Base-by-base conservation (phyloP, 257 asterid genomes). In the Petrea volubilis region DNA sequence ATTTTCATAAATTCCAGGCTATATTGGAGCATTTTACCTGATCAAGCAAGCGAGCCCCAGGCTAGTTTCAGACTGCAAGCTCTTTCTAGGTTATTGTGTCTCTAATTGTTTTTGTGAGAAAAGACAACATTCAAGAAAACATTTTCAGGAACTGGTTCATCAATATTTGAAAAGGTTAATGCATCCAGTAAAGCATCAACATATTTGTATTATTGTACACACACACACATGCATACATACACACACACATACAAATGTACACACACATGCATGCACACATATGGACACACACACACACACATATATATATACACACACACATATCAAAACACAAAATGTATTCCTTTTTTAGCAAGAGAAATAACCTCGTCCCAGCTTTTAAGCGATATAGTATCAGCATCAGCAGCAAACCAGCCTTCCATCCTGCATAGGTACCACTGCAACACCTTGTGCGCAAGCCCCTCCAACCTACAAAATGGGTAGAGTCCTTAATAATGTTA, bases 321-420 rank as follows among this genome's bases (percentile, higher is more conserved):
- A 27, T 1, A 50, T 9, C 17, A 28, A 53, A 5, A 15, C 44
- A 43, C n/a, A 15, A 72, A 25, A 29, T 27, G 10, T 38, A 53
- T 47, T 33, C 6, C 7, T 7, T 56, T 36, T 21, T 67, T 18
- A 72, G 68, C 62, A 71, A 24, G 34, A 31, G 78, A 18, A 52
- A 25, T 50, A 83, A 92, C 98, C 96, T 90, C 86, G 79, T 95
- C 99, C 98, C 98, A 95, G 83, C 91, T 67, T 85, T 89, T 84
- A 59, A 90, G 89, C 52, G 99, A 92, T 66, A 95, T 95, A 60
- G 98, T 88, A 46, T 95, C 99, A 10, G 96, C 92, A 86, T 95
- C 99, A 14, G 98, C 96, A 68, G 98, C 97, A 86, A 94, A 94
- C 96, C 95, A 94, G 60, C 97, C 96, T 67, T 93, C 98, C 97